Conservation (phyloP, 2,329 filamentous ascomycete species). For the Alternaria sp. region DNA sequence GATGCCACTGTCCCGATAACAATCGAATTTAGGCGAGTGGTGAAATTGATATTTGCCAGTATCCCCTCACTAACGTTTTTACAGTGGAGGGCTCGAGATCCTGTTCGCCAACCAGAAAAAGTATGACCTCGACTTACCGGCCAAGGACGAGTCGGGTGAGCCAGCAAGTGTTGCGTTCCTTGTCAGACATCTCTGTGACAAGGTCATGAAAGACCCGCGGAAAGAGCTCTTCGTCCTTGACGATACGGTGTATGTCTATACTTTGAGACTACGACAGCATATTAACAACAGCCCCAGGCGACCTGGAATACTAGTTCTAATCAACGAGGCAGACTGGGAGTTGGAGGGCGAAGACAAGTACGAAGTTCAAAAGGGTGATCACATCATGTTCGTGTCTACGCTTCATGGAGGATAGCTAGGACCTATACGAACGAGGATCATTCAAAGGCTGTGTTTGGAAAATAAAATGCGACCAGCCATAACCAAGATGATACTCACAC, state of each 20-base stretch:
- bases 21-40: conserved; percentile 73
- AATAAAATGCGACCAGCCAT: background rate
- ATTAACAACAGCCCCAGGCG: conserved; percentile 66
- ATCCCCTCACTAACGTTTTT: conserved; percentile 17
- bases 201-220: conserved; percentile 83
- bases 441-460: background rate
- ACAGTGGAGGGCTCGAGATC: conserved; percentile 87
- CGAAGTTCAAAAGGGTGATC: conserved; percentile 81
- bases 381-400: conserved; percentile 95
- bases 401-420: conserved; percentile 80
- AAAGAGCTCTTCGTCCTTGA: conserved; percentile 92
- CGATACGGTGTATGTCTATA: conserved; percentile 76
- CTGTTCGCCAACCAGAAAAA: conserved; percentile 86
- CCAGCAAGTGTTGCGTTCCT: conserved; percentile 77
- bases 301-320: conserved; percentile 92
- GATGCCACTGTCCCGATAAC: conserved; percentile 64
- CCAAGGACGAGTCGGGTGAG: conserved; percentile 65
- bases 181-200: conserved; percentile 79
- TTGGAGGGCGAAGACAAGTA: conserved; percentile 94
- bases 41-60: background rate
- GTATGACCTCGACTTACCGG: conserved; percentile 75
- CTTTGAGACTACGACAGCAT: background rate
- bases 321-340: conserved; percentile 99
- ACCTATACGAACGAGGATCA: background rate
- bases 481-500: background rate